Conservation (phyloP, 176 grass and related monocot genomes). For the Rhynchospora tenuis region DNA sequence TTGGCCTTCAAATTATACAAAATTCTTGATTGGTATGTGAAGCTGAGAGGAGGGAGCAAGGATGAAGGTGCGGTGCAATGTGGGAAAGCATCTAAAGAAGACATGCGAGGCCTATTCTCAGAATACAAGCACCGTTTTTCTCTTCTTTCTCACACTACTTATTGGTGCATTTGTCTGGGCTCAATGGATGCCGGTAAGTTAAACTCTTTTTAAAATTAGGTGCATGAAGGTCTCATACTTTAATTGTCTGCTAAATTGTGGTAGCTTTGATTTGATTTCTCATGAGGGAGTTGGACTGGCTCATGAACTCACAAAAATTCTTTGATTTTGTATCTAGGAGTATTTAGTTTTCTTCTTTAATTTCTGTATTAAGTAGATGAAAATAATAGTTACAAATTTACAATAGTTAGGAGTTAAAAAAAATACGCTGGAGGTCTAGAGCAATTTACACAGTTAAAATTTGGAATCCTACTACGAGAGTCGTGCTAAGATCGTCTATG, state of each 20-base stretch:
- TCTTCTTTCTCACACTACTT: conserved; percentile 34
- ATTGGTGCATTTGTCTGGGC: conserved; percentile 37
- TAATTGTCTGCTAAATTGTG: background rate
- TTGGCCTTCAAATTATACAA: background rate
- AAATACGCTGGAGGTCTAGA: too few species aligned
- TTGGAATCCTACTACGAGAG: too few species aligned
- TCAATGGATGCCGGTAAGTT: conserved; percentile 30
- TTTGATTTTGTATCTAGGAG: background rate
- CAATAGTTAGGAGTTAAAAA: too few species aligned
- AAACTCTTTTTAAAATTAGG: background rate
- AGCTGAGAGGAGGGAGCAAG: background rate
- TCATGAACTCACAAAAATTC: background rate
- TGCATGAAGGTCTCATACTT: background rate
- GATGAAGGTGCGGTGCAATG: conserved; percentile 14
- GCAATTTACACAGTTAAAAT: too few species aligned
- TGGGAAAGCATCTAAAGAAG: conserved; percentile 13
- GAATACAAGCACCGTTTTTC: conserved; percentile 16
- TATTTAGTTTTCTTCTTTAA: too few species aligned
- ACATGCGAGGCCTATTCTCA: conserved; percentile 14
- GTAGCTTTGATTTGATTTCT: background rate
- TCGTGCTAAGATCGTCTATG: too few species aligned
- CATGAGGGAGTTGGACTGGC: background rate
- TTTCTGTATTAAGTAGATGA: too few species aligned
- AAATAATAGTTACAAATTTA: too few species aligned
- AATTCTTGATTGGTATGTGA: background rate